phyloP scores from a whole-genome alignment of 305 asterid genomes.

The Fraxinus angustifolia region DNA sequence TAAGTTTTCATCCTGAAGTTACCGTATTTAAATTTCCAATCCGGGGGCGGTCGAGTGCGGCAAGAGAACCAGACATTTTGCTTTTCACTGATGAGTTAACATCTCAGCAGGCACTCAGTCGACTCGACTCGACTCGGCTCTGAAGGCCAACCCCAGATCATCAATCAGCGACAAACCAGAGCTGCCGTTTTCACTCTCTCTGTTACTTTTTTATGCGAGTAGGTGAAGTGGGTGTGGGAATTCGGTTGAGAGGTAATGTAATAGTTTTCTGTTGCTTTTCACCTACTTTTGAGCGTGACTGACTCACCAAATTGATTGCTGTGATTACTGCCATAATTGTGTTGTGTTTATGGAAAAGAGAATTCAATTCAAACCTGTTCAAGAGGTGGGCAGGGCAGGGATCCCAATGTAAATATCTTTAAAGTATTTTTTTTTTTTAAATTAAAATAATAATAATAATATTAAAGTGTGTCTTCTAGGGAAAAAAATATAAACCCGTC shows the following conservation, averaged over 20 bases:
- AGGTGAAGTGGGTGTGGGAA: constrained; percentile 3
- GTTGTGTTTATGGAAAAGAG: background rate
- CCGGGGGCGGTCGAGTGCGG: constrained; percentile 89
- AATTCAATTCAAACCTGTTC: background rate
- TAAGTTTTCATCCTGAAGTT: constrained; percentile 9
- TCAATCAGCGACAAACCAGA: constrained; percentile 35
- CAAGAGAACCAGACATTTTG: constrained; percentile 77
- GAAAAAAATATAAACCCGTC: background rate
- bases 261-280: constrained; percentile 16
- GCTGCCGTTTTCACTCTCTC: constrained; percentile 26
- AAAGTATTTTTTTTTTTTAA: too few relatives aligned
- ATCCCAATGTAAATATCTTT: background rate
- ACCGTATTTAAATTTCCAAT: constrained; percentile 83
- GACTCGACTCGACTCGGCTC: constrained; percentile 10
- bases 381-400: background rate
- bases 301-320: constrained; percentile 6
- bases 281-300: constrained; percentile 24
- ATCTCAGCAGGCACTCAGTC: constrained; percentile 32
- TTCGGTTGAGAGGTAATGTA: constrained; percentile 27
- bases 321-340: constrained; percentile 8
- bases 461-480: background rate
- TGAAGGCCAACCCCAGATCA: constrained; percentile 31
- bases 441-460: too few relatives aligned
- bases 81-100: constrained; percentile 27
- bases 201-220: background rate